Conservation (phyloP, 208 protist species). For the Trypanosoma vivax region DNA sequence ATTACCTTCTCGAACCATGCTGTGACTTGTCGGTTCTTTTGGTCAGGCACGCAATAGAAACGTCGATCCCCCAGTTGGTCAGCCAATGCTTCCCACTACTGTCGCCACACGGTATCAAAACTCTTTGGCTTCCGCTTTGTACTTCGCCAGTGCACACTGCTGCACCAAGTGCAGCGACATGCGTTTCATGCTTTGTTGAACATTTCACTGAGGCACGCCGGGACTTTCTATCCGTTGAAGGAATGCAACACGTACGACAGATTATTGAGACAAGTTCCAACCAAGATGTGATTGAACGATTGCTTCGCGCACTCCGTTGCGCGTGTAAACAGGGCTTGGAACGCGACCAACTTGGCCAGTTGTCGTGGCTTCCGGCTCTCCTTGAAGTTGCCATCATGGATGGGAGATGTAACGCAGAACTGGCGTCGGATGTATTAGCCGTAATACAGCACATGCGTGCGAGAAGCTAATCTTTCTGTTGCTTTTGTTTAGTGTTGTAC, state of each 20-base stretch:
- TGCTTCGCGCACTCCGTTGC: conserved; percentile 41
- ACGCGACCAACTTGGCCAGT: conserved; percentile 9
- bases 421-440: conserved; percentile 9
- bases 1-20: conserved; percentile 22
- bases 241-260: conserved; percentile 15
- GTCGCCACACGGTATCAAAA: conserved; percentile 24
- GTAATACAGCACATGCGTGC: conserved; percentile 10
- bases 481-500: no score
- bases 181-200: conserved; percentile 39
- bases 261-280: conserved; percentile 21
- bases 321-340: conserved; percentile 20
- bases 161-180: conserved; percentile 38
- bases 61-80: conserved; percentile 25
- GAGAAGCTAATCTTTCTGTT: no score
- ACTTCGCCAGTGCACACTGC: conserved; percentile 9
- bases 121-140: conserved; percentile 53
- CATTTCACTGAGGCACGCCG: conserved; percentile 29
- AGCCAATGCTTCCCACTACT: conserved; percentile 33
- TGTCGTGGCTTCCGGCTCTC: neutral
- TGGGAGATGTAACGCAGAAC: neutral
- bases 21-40: conserved; percentile 29
- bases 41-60: conserved; percentile 26
- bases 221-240: conserved; percentile 32
- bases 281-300: conserved; percentile 23
- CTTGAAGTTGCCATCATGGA: conserved; percentile 13